Percentiles rank a stretch among this genome's conserved stretches.
phyloP scores from a whole-genome alignment of 164 flowering plant genomes.

The Umbilicus rupestris region DNA sequence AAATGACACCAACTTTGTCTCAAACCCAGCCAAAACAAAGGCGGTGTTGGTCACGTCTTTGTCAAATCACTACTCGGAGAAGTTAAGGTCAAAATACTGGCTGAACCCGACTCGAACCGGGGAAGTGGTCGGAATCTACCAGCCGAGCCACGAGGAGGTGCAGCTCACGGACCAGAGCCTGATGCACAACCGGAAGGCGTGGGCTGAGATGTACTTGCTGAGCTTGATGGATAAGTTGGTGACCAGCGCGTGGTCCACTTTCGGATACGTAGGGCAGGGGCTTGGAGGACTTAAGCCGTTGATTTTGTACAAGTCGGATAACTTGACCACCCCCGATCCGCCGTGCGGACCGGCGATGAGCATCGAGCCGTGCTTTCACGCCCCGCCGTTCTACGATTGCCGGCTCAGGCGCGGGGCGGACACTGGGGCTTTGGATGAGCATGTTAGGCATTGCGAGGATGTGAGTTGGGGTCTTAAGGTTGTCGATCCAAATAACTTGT shows the following conservation, averaged over 20 bases:
- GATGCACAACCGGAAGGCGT: constrained; percentile 65
- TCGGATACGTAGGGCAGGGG: constrained; percentile 88
- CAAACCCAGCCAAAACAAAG: constrained; percentile 22
- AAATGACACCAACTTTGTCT: constrained; percentile 7
- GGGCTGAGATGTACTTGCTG: constrained; percentile 82
- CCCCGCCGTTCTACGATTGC: constrained; percentile 77
- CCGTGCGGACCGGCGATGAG: constrained; percentile 63
- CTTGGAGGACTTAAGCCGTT: constrained; percentile 84
- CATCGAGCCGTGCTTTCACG: constrained; percentile 88
- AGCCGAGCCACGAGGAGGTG: constrained; percentile 74
- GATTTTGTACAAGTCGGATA: constrained; percentile 65
- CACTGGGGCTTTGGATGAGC: constrained; percentile 56
- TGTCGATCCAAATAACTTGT: constrained; percentile 20
- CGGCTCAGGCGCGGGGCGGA: constrained; percentile 46
- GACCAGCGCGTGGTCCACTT: constrained; percentile 80
- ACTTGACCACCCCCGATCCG: constrained; percentile 51
- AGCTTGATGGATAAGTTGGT: constrained; percentile 54
- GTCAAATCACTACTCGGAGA: constrained; percentile 44
- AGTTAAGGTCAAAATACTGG: constrained; percentile 58
- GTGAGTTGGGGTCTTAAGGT: constrained; percentile 77
- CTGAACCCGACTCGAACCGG: constrained; percentile 51
- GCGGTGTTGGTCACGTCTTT: constrained; percentile 66
- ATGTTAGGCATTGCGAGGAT: constrained; percentile 78
- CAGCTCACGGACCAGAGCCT: constrained; percentile 49
- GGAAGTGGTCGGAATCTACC: constrained; percentile 50